phyloP scores from a whole-genome alignment of 805 yeast species.

The Wickerhamiella dianesei region DNA sequence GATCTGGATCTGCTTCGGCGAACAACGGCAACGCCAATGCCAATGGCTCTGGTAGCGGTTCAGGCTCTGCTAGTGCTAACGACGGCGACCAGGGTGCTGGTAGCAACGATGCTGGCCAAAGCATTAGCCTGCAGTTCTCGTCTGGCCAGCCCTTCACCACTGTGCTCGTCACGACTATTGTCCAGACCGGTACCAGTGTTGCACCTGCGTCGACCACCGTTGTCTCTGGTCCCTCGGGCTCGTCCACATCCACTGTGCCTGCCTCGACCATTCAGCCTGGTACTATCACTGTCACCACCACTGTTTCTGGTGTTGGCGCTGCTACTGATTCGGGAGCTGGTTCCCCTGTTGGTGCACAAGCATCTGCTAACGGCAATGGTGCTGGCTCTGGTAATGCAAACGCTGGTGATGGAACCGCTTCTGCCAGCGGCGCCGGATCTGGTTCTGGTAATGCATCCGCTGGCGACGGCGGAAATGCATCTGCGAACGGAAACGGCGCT shows the following conservation, averaged over 20 bases:
- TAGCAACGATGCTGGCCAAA: not conserved
- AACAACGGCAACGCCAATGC: not conserved
- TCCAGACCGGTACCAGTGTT: not conserved
- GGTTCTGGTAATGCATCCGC: not conserved
- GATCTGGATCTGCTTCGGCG: not conserved
- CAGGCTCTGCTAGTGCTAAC: not conserved
- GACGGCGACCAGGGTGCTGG: not conserved
- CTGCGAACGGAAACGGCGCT: not conserved
- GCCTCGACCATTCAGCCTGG: constrained; percentile 1
- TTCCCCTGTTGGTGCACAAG: not conserved
- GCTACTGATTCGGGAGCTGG: not conserved
- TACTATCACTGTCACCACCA: not conserved
- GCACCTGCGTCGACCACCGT: not conserved
- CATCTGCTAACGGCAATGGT: not conserved
- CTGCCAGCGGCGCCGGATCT: not conserved
- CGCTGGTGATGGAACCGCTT: not conserved
- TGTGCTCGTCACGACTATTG: not conserved
- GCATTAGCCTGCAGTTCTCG: not conserved
- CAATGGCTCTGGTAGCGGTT: not conserved
- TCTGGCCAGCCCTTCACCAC: not conserved
- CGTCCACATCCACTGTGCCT: not conserved
- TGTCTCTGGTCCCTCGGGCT: not conserved
- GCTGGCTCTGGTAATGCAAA: not conserved
- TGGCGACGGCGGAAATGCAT: not conserved
- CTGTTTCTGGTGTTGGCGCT: not conserved